Conservation (phyloP, 371 early-diverging fungal genomes). For the Mortierella sp. region DNA sequence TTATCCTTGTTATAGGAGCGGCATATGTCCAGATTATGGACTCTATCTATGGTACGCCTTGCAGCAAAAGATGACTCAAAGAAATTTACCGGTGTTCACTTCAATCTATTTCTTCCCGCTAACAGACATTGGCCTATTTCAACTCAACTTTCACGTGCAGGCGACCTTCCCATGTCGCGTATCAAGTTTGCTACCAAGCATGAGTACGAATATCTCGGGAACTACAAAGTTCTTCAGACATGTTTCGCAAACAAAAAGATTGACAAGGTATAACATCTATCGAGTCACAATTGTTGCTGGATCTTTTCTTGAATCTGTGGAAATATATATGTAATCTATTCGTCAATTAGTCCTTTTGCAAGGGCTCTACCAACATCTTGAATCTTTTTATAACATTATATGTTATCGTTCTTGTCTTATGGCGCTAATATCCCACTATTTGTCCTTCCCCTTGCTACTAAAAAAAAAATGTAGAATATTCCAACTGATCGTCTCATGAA, state of each 20-base stretch:
- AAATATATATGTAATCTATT: too few relatives aligned
- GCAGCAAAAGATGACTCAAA: background rate
- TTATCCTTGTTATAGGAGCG: slow-evolving; percentile 68
- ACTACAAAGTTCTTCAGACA: slow-evolving; percentile 92
- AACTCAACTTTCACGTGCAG: slow-evolving; percentile 52
- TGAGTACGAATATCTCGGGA: slow-evolving; percentile 92
- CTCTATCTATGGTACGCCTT: slow-evolving; percentile 81
- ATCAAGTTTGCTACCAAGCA: slow-evolving; percentile 94
- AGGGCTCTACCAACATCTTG: background rate
- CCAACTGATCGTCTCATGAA: slow-evolving; percentile 80
- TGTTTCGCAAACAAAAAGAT: slow-evolving; percentile 85
- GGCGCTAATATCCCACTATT: background rate
- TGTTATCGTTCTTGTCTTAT: too few relatives aligned
- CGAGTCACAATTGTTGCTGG: too few relatives aligned
- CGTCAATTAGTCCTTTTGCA: background rate
- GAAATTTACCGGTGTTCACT: background rate
- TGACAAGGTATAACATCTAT: slow-evolving; percentile 55
- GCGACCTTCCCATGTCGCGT: slow-evolving; percentile 81
- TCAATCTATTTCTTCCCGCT: slow-evolving; percentile 3
- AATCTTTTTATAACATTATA: slow-evolving; percentile 1
- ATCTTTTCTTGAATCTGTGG: too few relatives aligned
- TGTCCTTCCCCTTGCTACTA: background rate
- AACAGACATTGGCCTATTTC: background rate
- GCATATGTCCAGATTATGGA: slow-evolving; percentile 94
- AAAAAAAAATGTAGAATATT: slow-evolving; percentile 55